phyloP scores from a whole-genome alignment of 2,329 filamentous ascomycete species.

The Fusarium heterosporum region DNA sequence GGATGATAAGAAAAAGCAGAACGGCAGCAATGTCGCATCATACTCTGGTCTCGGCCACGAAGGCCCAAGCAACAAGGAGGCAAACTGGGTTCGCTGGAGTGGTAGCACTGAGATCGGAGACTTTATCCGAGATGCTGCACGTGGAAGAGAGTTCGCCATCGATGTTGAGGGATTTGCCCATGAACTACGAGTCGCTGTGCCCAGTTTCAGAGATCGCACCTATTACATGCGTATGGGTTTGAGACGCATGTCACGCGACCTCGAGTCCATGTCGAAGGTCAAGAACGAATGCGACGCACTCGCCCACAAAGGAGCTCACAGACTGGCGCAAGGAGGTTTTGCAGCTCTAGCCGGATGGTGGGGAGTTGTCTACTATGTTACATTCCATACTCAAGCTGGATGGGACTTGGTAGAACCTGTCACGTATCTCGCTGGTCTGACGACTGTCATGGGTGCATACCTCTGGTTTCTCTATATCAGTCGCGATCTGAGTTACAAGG shows the following conservation, averaged over 20 bases:
- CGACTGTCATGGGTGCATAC: slow-evolving; percentile 88
- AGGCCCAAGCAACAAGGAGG: slow-evolving; percentile 58
- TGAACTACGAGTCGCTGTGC: slow-evolving; percentile 82
- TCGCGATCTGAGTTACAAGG: slow-evolving; percentile 86
- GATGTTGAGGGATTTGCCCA: slow-evolving; percentile 76
- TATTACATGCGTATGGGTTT: slow-evolving; percentile 85
- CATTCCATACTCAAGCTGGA: slow-evolving; percentile 79
- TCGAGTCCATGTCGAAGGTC: slow-evolving; percentile 76
- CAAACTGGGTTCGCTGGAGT: slow-evolving; percentile 84
- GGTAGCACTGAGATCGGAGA: slow-evolving; percentile 91
- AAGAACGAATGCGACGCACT: slow-evolving; percentile 85
- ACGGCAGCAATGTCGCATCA: slow-evolving; percentile 66
- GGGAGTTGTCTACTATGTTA: slow-evolving; percentile 80
- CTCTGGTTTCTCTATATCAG: slow-evolving; percentile 96
- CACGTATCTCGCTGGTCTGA: slow-evolving; percentile 88
- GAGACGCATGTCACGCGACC: slow-evolving; percentile 75
- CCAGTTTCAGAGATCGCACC: slow-evolving; percentile 90
- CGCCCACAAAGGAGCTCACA: slow-evolving; percentile 81
- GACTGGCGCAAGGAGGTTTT: slow-evolving; percentile 84
- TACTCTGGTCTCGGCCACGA: slow-evolving; percentile 79
- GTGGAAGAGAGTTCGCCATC: slow-evolving; percentile 86
- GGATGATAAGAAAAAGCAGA: slow-evolving; percentile 49
- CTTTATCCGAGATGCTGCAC: slow-evolving; percentile 90
- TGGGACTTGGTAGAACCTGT: slow-evolving; percentile 95
- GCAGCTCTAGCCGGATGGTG: slow-evolving; percentile 80